Percentiles rank a stretch among this genome's conserved stretches.
phyloP scores from a whole-genome alignment of 2,329 filamentous ascomycete genomes.

The Orbilia blumenaviensis region DNA sequence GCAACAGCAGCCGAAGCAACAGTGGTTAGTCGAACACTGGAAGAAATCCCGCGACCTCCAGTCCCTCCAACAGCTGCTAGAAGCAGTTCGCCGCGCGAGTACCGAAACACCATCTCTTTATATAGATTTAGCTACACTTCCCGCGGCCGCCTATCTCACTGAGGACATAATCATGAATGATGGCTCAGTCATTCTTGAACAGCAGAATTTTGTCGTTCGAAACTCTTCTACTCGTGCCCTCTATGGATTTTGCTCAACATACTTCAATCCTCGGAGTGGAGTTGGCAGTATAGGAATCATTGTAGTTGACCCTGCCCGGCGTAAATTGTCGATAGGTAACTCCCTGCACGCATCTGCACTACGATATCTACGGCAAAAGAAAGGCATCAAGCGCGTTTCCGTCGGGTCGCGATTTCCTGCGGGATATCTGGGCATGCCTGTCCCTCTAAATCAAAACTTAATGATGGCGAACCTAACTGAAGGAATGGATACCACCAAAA shows the following conservation, averaged over 20 bases:
- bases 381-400: conserved; percentile 79
- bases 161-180: conserved; percentile 53
- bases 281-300: conserved; percentile 82
- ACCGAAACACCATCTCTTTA: conserved; percentile 55
- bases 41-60: conserved; percentile 57
- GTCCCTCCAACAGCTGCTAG: conserved; percentile 56
- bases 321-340: conserved; percentile 88
- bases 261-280: conserved; percentile 69
- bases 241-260: conserved; percentile 58
- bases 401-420: conserved; percentile 74
- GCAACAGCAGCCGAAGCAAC: conserved; percentile 56
- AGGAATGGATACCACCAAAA: conserved; percentile 20
- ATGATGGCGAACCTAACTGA: conserved; percentile 39
- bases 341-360: conserved; percentile 88
- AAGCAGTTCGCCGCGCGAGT: conserved; percentile 55
- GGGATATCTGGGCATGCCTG: conserved; percentile 29
- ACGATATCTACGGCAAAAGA: conserved; percentile 74
- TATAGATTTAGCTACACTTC: conserved; percentile 55
- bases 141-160: conserved; percentile 56
- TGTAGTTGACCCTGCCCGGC: conserved; percentile 86
- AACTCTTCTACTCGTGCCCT: conserved; percentile 57
- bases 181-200: conserved; percentile 41
- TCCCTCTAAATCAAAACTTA: conserved; percentile 24
- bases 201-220: conserved; percentile 58
- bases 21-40: conserved; percentile 58